phyloP scores from a whole-genome alignment of 1,284 basidiomycete species.

The Puccinia triticina region DNA sequence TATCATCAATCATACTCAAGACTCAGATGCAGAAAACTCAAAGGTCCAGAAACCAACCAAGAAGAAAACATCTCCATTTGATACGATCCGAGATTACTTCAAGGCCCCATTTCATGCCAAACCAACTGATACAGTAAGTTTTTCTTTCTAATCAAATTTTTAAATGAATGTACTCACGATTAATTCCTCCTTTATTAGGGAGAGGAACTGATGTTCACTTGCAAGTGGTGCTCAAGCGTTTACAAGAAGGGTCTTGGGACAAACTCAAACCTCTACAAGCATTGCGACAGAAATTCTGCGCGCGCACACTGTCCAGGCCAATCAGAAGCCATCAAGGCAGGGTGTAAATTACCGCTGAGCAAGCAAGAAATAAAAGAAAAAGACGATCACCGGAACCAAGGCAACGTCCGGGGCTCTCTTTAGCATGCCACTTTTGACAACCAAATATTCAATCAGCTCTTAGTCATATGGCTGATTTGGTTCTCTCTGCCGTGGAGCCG shows the following conservation, averaged over 20 bases:
- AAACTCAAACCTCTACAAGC: not conserved
- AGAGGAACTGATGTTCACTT: not conserved
- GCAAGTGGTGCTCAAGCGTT: not conserved
- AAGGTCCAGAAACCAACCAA: no score
- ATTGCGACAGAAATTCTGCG: not conserved
- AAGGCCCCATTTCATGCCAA: no score
- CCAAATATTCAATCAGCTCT: not conserved
- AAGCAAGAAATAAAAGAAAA: slow-evolving; percentile 12
- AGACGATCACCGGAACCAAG: not conserved
- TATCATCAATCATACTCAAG: no score
- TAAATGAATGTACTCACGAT: no score
- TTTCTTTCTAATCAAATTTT: no score
- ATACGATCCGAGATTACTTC: no score
- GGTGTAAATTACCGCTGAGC: not conserved
- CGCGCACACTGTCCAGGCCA: not conserved
- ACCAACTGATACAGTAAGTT: no score
- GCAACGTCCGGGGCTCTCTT: not conserved
- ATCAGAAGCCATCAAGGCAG: not conserved
- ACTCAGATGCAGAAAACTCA: no score
- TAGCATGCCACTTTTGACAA: not conserved
- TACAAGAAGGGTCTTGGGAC: slow-evolving; percentile 10
- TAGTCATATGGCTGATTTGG: not conserved
- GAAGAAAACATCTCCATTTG: no score
- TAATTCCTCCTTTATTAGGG: no score
- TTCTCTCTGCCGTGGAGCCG: not conserved